Base-by-base conservation (phyloP, 495 filamentous ascomycete species). In the Aspergillus coremiiformis region DNA sequence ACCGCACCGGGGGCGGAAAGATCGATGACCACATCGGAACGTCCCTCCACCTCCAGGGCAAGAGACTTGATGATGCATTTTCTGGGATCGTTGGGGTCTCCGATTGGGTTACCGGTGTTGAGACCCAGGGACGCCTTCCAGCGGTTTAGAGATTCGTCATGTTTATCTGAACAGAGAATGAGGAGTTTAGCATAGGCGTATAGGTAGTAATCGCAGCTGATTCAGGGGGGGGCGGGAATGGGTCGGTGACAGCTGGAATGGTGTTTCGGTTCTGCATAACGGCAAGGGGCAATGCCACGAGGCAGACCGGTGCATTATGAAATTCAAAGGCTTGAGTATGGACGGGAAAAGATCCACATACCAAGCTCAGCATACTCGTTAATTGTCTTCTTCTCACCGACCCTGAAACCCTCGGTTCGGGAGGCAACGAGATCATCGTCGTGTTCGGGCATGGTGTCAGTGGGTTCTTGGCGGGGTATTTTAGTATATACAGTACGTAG, bases 111-210 rank as follows among this genome's bases (percentile, higher is more conserved):
- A 58, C 88, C 84, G 37, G 75, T 64, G 55, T 76, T 78, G 43
- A 97, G 79, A 54, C 94, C 93, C 29, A 98, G 82, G 3, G 93
- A 96, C 60, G 89, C 83, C 76, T 98, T 98, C 88, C 93, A 98
- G 56, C 91, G 87, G 68, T 91, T 85, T 63, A 98, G 83, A 54
- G 92, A 90, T 67, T 97, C 91, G 70, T 98, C 93, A 57, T 86
- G 75, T 55, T 77, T 69, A 63, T 86, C 83, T 68, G 49, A 43
- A 15, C 37, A 35, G 49, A 45, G 46, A 33, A 14, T 19, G 33
- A 20, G 39, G 54, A 24, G 30, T 15, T 61, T 44, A 55, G 49
- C 42, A 15, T 26, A 39, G 49, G 32, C 30, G 24, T 29, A 48
- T 45, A 45, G 52, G 49, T 32, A 27, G 19, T 20, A 8, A 3